Conservation (phyloP, 2,329 filamentous ascomycete species). For the Xylariales sp. region DNA sequence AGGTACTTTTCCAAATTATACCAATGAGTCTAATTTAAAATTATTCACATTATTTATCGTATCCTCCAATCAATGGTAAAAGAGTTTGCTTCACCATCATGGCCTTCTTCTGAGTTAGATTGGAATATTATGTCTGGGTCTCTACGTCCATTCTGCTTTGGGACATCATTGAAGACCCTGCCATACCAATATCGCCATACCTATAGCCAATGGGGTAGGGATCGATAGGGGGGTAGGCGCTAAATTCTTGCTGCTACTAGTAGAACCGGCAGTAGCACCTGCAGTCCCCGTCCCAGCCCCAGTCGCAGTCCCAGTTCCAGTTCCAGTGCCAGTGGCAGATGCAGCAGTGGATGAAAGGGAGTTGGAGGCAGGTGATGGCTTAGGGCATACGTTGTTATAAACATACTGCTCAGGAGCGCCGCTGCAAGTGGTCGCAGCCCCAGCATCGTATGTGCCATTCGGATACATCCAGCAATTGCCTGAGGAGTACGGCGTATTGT, state of each 20-base stretch:
- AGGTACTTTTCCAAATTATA: no score
- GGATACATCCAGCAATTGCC: conserved; percentile 1
- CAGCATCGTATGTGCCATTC: not conserved
- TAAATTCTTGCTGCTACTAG: not conserved
- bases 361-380: not conserved
- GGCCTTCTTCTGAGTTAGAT: no score
- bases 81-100: no score
- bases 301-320: not conserved
- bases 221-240: not conserved
- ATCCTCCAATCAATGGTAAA: no score
- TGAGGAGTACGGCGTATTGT: not conserved
- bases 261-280: not conserved
- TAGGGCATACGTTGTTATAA: conserved; percentile 1
- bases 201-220: not conserved
- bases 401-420: not conserved
- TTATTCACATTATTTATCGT: no score
- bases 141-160: no score
- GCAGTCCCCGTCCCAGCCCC: no score
- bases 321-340: not conserved
- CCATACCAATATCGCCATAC: no score
- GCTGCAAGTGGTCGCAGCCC: not conserved
- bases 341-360: not conserved
- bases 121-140: no score
- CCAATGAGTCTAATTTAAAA: no score
- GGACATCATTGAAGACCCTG: no score